These are phyloP conservation scores for Artemisia argyi DNA, from an alignment of 129 eudicot species.

Conservation along the genomic window DNA sequence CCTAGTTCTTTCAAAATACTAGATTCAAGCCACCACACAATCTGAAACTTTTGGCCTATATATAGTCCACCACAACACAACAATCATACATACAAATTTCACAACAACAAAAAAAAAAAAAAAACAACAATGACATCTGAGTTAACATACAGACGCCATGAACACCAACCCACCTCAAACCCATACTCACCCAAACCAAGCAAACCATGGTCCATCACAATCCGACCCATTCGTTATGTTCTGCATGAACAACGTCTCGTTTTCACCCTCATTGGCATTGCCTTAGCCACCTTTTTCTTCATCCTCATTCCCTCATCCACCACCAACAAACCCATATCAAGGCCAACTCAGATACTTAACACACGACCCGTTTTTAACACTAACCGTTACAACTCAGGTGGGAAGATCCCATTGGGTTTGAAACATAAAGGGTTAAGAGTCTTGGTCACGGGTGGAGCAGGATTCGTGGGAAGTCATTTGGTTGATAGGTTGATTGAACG, in stretches of 20 bases:
- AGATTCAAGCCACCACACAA: too few relatives aligned
- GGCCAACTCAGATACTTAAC: constrained; percentile 18
- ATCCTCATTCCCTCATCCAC: constrained; percentile 35
- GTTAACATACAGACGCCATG: constrained; percentile 28
- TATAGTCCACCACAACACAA: not conserved
- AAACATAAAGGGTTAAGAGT: constrained; percentile 28
- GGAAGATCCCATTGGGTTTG: constrained; percentile 31
- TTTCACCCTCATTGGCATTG: constrained; percentile 29
- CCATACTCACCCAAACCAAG: constrained; percentile 34
- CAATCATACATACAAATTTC: not conserved
- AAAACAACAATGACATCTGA: constrained; percentile 17
- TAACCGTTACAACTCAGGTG: constrained; percentile 16
- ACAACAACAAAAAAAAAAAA: too few relatives aligned
- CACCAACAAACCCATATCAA: constrained; percentile 22
- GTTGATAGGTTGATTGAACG: constrained; percentile 40
- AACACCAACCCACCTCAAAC: constrained; percentile 24
- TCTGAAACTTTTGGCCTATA: not conserved
- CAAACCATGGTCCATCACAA: constrained; percentile 53
- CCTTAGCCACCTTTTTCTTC: constrained; percentile 31
- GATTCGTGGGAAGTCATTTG: constrained; percentile 39
- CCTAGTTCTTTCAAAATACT: too few relatives aligned
- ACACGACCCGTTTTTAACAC: constrained; percentile 9
- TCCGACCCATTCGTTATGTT: constrained; percentile 38
- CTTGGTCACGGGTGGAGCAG: constrained; percentile 41
- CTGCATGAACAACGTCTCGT: constrained; percentile 30